A percentile compares a stretch with the other conserved stretches of the same genome.
phyloP scores from a whole-genome alignment of 1,284 basidiomycete species.

The Waitea zeae region DNA sequence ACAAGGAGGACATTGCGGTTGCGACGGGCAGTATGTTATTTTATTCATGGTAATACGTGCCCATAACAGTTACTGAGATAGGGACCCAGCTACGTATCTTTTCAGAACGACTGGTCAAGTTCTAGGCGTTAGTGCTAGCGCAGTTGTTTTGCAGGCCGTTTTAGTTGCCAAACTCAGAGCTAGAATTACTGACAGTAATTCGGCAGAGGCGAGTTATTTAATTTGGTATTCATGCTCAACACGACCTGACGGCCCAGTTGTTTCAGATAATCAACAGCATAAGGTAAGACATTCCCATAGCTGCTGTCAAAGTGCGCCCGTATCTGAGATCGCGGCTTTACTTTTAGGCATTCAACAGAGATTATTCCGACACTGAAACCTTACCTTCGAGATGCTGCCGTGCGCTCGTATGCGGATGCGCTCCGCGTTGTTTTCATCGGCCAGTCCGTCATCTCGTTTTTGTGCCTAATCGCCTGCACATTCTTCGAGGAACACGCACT shows the following conservation, averaged over 20 bases:
- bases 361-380: slow-evolving; percentile 62
- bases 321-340: not conserved
- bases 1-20: not conserved
- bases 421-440: slow-evolving; percentile 78
- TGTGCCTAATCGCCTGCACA: slow-evolving; percentile 45
- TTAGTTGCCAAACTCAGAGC: slow-evolving; percentile 48
- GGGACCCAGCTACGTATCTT: slow-evolving; percentile 61
- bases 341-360: slow-evolving; percentile 56
- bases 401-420: slow-evolving; percentile 71
- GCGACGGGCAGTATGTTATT: slow-evolving; percentile 28
- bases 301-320: slow-evolving; percentile 37
- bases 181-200: slow-evolving; percentile 58
- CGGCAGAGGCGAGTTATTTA: slow-evolving; percentile 63
- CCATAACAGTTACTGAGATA: too few relatives aligned
- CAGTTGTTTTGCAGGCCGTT: slow-evolving; percentile 64
- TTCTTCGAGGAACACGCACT: slow-evolving; percentile 62
- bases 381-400: slow-evolving; percentile 44
- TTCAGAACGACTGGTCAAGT: slow-evolving; percentile 87
- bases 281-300: slow-evolving; percentile 38
- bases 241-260: slow-evolving; percentile 12
- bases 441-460: slow-evolving; percentile 43
- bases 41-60: too few relatives aligned
- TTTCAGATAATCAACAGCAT: slow-evolving; percentile 6
- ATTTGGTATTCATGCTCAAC: too few relatives aligned
- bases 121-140: slow-evolving; percentile 72